phyloP scores from a whole-genome alignment of 495 filamentous ascomycete genomes.

The Aspergillus coremiiformis region DNA sequence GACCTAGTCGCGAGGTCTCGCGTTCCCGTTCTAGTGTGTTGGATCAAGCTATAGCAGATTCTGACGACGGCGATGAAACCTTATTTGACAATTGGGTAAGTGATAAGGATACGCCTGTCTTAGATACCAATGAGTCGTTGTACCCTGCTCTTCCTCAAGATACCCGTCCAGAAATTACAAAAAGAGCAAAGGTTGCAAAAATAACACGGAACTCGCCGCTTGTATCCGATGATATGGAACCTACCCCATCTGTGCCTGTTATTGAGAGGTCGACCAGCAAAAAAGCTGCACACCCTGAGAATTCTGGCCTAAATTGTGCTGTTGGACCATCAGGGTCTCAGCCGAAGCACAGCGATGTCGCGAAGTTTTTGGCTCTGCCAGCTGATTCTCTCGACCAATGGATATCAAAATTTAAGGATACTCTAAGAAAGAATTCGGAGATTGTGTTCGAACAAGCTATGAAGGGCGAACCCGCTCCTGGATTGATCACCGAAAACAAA shows the following conservation, averaged over 20 bases:
- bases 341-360: conserved; percentile 16
- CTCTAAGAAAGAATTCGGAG: conserved; percentile 30
- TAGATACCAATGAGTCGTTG: conserved; percentile 16
- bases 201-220: neutral
- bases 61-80: conserved; percentile 32
- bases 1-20: neutral
- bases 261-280: conserved; percentile 3
- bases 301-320: conserved; percentile 12
- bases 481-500: conserved; percentile 35
- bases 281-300: neutral
- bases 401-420: conserved; percentile 21
- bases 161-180: neutral
- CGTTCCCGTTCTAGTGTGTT: conserved; percentile 1
- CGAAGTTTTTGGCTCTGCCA: conserved; percentile 26
- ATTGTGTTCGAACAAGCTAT: conserved; percentile 36
- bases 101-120: conserved; percentile 12
- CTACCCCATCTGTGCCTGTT: conserved; percentile 1
- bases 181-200: neutral
- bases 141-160: conserved; percentile 28
- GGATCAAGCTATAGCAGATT: conserved; percentile 34
- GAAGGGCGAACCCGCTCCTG: conserved; percentile 31
- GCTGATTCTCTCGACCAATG: conserved; percentile 14
- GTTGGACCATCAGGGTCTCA: conserved; percentile 16
- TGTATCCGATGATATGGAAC: neutral
- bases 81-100: conserved; percentile 19